These are phyloP conservation scores for Breviolum minutum DNA, from an alignment of 73 alveolate genomes.

Conservation along the genomic window DNA sequence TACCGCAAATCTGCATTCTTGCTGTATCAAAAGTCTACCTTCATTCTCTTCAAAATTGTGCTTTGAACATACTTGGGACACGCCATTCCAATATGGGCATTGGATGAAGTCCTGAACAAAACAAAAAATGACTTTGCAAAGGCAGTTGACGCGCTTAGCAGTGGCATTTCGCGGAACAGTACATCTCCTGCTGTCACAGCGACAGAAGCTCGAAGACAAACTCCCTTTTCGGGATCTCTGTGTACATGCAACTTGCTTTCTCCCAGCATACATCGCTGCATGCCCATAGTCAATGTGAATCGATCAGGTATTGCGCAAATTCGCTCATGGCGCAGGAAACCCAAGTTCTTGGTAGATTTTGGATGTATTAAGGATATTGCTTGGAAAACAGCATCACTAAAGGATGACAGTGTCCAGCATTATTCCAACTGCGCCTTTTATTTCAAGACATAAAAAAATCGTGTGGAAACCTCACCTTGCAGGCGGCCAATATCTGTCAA, in stretches of 20 bases:
- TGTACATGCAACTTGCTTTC: constrained; percentile 29
- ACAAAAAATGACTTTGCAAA: background rate
- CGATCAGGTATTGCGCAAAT: background rate
- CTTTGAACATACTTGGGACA: no score
- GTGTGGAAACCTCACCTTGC: no score
- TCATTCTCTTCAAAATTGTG: no score
- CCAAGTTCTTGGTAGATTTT: no score
- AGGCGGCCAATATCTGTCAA: background rate
- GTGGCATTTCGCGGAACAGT: constrained; percentile 26
- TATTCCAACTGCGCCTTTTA: no score
- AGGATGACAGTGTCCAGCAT: no score
- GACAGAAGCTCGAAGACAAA: constrained; percentile 39
- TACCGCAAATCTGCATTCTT: no score
- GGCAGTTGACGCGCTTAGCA: constrained; percentile 10
- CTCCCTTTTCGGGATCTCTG: constrained; percentile 33
- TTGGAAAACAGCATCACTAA: background rate
- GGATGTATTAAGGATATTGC: background rate
- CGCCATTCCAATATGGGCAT: no score
- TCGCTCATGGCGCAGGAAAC: background rate
- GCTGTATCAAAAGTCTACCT: no score
- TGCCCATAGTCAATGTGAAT: background rate
- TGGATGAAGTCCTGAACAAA: no score
- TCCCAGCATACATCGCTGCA: constrained; percentile 69
- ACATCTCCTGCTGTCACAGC: constrained; percentile 42
- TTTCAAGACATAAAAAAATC: no score